These are phyloP conservation scores for Alternaria arborescens DNA, from an alignment of 2,329 filamentous ascomycete species.

Conservation along the genomic window DNA sequence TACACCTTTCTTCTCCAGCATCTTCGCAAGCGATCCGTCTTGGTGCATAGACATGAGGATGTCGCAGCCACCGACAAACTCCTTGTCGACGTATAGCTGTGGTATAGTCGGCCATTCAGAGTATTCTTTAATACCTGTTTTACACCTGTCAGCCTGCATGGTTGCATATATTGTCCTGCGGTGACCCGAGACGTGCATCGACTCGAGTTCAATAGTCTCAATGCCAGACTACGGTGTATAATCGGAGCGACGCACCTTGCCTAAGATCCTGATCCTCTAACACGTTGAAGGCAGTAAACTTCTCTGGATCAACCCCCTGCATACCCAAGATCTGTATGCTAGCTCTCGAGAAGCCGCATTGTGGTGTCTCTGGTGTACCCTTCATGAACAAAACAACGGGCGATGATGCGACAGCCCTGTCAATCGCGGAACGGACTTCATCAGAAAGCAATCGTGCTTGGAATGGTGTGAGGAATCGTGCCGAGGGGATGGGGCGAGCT, in stretches of 20 bases:
- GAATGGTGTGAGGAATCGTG: conserved; percentile 57
- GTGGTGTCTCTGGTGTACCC: conserved; percentile 92
- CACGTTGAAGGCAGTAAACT: conserved; percentile 99
- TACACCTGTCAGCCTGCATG: conserved; percentile 23
- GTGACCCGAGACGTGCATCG: not conserved
- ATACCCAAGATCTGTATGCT: conserved; percentile 93
- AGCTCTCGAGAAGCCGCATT: conserved; percentile 95
- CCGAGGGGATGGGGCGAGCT: conserved; percentile 43
- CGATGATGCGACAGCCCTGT: conserved; percentile 85
- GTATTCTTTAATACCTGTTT: conserved; percentile 93
- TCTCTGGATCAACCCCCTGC: conserved; percentile 92
- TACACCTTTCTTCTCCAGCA: conserved; percentile 92
- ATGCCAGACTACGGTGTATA: not conserved
- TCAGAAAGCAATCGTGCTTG: conserved; percentile 77
- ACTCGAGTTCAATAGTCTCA: not conserved
- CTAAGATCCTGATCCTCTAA: conserved; percentile 89
- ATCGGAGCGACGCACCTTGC: conserved; percentile 63
- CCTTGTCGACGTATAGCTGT: conserved; percentile 92
- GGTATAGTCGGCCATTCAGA: conserved; percentile 99
- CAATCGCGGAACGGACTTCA: conserved; percentile 82
- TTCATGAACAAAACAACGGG: conserved; percentile 99
- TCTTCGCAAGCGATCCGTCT: conserved; percentile 88
- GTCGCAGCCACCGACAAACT: conserved; percentile 97
- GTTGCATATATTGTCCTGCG: not conserved
- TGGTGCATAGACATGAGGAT: conserved; percentile 98